Conservation (phyloP, 2,329 filamentous ascomycete genomes). For the Emydomyces testavorans region DNA sequence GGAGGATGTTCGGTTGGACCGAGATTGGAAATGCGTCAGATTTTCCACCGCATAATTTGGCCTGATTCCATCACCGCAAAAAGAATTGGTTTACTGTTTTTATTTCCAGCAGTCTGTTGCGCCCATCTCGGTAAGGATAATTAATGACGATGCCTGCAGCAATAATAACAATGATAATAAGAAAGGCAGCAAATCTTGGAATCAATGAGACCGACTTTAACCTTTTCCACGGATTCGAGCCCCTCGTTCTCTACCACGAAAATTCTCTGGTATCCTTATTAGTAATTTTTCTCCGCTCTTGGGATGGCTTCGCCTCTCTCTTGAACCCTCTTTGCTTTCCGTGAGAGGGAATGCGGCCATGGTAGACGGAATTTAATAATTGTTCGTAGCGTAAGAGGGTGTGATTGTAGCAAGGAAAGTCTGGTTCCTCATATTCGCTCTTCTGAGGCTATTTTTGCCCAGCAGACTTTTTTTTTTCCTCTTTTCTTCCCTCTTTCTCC, state of each 20-base stretch:
- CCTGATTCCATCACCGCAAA: not conserved
- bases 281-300: slow-evolving; percentile 7
- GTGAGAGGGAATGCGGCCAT: not conserved
- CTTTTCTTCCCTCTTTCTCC: not conserved
- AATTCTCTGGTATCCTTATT: not conserved
- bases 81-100: no score
- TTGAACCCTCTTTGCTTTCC: not conserved
- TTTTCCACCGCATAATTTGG: not conserved
- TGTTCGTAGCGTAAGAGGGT: not conserved
- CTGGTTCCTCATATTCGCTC: slow-evolving; percentile 10
- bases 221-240: not conserved
- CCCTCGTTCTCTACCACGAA: slow-evolving; percentile 3
- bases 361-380: not conserved
- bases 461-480: not conserved
- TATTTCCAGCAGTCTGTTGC: not conserved
- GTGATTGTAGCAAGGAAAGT: slow-evolving; percentile 6
- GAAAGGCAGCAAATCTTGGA: not conserved
- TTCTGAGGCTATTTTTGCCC: slow-evolving; percentile 7
- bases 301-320: slow-evolving; percentile 2
- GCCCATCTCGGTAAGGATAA: no score
- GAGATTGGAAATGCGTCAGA: not conserved
- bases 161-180: no score
- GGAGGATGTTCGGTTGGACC: not conserved
- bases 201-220: slow-evolving; percentile 5
- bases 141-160: no score